These are phyloP conservation scores for Ceratobasidium sp. DNA, from an alignment of 1,284 basidiomycete genomes.

Conservation along the genomic window DNA sequence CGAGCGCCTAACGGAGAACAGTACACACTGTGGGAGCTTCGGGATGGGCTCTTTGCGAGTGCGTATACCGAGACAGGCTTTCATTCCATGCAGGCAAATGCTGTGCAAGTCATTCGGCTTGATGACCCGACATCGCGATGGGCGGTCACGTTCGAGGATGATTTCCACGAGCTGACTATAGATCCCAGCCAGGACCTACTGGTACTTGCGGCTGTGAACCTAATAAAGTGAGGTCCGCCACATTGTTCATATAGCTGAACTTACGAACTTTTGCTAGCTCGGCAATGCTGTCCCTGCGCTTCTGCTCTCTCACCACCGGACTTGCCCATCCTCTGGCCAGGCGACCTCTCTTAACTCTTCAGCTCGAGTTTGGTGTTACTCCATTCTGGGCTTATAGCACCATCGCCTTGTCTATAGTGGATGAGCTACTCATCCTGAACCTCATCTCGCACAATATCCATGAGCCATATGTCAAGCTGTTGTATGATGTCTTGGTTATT, in stretches of 20 bases:
- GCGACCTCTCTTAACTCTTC: not conserved
- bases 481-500: not conserved
- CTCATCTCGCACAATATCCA: not conserved
- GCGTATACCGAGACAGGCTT: not conserved
- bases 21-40: not conserved
- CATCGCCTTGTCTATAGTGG: not conserved
- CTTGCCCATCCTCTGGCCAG: slow-evolving; percentile 15
- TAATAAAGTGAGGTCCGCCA: not conserved
- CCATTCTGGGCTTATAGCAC: not conserved
- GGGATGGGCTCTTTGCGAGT: not conserved
- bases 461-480: not conserved
- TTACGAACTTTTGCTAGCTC: not conserved
- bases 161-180: not conserved
- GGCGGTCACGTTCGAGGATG: not conserved
- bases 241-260: not conserved
- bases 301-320: slow-evolving; percentile 21
- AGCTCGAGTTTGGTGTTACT: not conserved
- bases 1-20: not conserved
- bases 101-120: slow-evolving; percentile 10
- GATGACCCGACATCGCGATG: slow-evolving; percentile 3
- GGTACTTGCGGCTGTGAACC: not conserved
- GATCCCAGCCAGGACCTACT: slow-evolving; percentile 6
- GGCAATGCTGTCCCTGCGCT: not conserved
- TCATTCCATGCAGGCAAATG: not conserved
- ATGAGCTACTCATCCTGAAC: slow-evolving; percentile 4